Evolutionary conservation across 805 yeast species (phyloP), one percentile per base, ranked within the genome.

Genomic region (Lachancea nothofagi): DNA sequence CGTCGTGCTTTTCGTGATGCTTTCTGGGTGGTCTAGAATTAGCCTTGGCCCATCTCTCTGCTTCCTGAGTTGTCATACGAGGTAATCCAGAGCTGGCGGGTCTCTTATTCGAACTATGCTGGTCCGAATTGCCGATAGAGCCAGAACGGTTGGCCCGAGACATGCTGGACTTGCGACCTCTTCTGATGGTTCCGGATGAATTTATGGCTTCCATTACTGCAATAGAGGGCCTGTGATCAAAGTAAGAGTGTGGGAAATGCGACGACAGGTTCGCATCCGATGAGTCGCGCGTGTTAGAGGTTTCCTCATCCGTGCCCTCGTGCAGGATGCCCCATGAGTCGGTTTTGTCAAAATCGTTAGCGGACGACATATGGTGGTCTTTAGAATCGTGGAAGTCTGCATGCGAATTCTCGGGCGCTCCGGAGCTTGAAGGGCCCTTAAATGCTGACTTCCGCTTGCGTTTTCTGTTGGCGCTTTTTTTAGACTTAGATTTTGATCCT

Each of bases 271-370:
- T 22, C 15, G 34, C 31, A 26, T 38, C 42, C 28, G 42, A 33
- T 8, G 38, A 35, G 21, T 28, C 25, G 12, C 43, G 12, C 6
- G 43, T 22, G 18, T 19, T 15, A 13, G 34, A 18, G 7, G 43
- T 19, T 23, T 33, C 43, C 17, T 43, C 46, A 7, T 38, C 46
- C 6, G 33, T 35, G 21, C 41, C 41, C 15, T 57, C 64, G 41
- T 59, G 64, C 25, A 59, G 40, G 38, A 59, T 43, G 18, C 64
- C 64, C 58, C 55, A 51, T 2, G 64, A 58, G 33, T 59, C 64
- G 2, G 52, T 53, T 28, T 58, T 54, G 21, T 58, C 62, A 35
- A 57, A 57, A 41, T 59, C 63, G 4, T 57, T 53, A 12, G 30
- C 29, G 14, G 30, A 21, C 21, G 26, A 24, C 14, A 22, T 21